Evolutionary conservation across 179 eudicot species (phyloP), one percentile per base, ranked within the genome.

Genomic region (Drosera spatulata): DNA sequence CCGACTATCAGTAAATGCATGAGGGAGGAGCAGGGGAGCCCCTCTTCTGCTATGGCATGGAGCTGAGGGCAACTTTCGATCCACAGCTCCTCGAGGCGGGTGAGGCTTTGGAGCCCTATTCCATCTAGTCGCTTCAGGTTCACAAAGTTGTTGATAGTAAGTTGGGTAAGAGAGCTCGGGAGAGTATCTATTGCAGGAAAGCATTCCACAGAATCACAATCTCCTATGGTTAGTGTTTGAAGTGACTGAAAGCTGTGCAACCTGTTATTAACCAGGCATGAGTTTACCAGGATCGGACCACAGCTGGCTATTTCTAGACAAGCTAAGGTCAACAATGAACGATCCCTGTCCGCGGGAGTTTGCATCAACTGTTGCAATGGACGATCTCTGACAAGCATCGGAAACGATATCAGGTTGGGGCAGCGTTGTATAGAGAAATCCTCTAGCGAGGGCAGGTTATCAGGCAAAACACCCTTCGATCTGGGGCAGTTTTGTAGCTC

Each of bases 11-110:
- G 33, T 22, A 22, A 22, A 22, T 22, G 1, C 33, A 22, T 1
- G 1, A 22, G 33, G 33, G 33, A n/a, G n/a, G n/a, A 22, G 33
- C 33, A 0, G 33, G 33, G 33, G 33, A 22, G 33, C 33, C 65
- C 66, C 50, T 54, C 71, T 48, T 62, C 63, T 1, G 73, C 73
- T 61, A 75, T 48, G 38, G 60, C 39, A 41, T 65, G 51, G 2
- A 75, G 63, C 40, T 65, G 45, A n/a, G 63, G 71, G 61, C 76
- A 65, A 0, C 6, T 0, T 0, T 0, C 0, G 33, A 71, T 65
- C 6, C 0, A 0, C 42, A 76, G 59, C 0, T 39, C 2, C 47
- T 45, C 15, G 52, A 75, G 70, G 53, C 70, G 61, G 56, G 57
- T 53, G 53, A 63, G 69, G 49, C 39, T 47, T 61, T 65, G 47